These are phyloP conservation scores for Tylopilus sp. DNA, from an alignment of 768 basidiomycete genomes.

Conservation along the genomic window DNA sequence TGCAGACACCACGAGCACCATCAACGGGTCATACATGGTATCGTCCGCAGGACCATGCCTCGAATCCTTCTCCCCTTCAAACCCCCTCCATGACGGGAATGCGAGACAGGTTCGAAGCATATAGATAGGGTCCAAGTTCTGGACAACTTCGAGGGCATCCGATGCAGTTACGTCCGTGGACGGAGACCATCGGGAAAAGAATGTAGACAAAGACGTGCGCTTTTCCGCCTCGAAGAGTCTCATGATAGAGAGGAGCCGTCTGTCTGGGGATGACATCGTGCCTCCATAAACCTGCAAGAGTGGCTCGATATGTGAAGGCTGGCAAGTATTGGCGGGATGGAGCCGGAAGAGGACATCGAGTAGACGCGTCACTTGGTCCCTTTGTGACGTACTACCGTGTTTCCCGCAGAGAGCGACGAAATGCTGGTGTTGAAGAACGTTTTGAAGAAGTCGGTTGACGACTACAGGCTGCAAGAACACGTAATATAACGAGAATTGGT, in stretches of 20 bases:
- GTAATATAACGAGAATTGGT: neutral
- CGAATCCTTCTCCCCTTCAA: conserved; percentile 36
- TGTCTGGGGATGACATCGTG: conserved; percentile 63
- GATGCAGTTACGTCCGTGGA: conserved; percentile 40
- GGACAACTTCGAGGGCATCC: conserved; percentile 60
- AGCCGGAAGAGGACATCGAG: conserved; percentile 67
- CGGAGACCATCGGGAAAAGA: conserved; percentile 67
- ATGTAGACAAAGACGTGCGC: conserved; percentile 56
- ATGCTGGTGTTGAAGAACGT: conserved; percentile 63
- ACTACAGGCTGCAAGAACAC: conserved; percentile 48
- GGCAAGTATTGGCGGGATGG: conserved; percentile 82
- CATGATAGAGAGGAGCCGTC: conserved; percentile 68
- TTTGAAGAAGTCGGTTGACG: conserved; percentile 76
- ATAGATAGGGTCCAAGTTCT: conserved; percentile 61
- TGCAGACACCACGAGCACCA: conserved; percentile 64
- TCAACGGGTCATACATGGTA: conserved; percentile 75
- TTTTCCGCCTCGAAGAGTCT: conserved; percentile 72
- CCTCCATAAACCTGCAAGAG: conserved; percentile 73
- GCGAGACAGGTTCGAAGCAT: conserved; percentile 69
- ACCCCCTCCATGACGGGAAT: conserved; percentile 64
- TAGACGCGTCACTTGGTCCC: conserved; percentile 51
- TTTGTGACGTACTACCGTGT: conserved; percentile 24
- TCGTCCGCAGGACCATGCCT: conserved; percentile 30
- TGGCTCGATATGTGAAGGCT: conserved; percentile 78
- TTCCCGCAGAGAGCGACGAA: conserved; percentile 49